Base-by-base conservation (phyloP, 768 basidiomycete genomes). In the Hygrocybe coccinea region DNA sequence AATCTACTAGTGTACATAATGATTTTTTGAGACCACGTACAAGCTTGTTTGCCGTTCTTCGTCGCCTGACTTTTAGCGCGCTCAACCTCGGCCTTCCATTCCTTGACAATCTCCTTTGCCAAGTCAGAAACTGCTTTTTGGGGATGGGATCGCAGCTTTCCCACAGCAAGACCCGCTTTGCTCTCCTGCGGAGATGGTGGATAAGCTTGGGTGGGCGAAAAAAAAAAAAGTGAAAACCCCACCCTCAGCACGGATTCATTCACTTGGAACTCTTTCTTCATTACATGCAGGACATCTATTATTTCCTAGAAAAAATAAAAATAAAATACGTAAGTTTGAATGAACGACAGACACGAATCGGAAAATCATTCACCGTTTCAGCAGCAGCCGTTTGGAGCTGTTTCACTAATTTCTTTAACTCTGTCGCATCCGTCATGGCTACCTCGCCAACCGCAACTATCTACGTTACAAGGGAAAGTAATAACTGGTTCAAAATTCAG, bases 11-110 rank as follows among this genome's bases (percentile, higher is more conserved):
- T n/a, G n/a, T n/a, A n/a, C n/a, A n/a, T n/a, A n/a, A n/a, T n/a
- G n/a, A n/a, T n/a, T n/a, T n/a, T n/a, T n/a, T n/a, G n/a, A 49
- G 34, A 48, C 24, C 37, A 45, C 33, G 50, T n/a, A 63, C 54
- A 49, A 48, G 56, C 50, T 52, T 8, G 34, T 7, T 60, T 63
- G 10, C 57, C 61, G 54, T 72, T 75, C 65, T 50, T 64, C 50
- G 24, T 62, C 59, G 62, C 51, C 60, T 60, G 6, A 61, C 67
- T 6, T 56, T 83, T 82, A 0, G 79, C 81, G 63, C 83, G 84
- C 56, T 93, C 91, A 34, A 95, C 94, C 57, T 87, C 86, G 29
- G 74, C 79, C 71, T 95, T 95, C 93, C 93, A 97, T 64, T 86
- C 88, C 71, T 85, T 90, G 48, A 97, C 94, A 44, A 95, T 76